Conservation (phyloP, 2,329 filamentous ascomycete species). For the Colletotrichum brevisporum region DNA sequence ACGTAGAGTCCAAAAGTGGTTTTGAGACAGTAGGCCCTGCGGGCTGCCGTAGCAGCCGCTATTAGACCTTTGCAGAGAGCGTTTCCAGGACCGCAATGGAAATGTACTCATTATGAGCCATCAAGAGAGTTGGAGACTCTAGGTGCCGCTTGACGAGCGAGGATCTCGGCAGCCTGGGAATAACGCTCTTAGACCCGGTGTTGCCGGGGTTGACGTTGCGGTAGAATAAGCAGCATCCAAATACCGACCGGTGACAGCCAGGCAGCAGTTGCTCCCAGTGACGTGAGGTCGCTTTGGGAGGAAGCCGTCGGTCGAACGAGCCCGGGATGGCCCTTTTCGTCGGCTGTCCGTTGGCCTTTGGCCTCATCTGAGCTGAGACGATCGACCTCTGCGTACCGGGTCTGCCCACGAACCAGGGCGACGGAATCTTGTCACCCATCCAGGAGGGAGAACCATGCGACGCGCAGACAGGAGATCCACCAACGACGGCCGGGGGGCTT, state of each 20-base stretch:
- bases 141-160: not conserved
- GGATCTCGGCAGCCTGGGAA: constrained; percentile 23
- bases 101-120: too few species aligned
- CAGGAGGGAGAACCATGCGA: constrained; percentile 29
- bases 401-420: constrained; percentile 39
- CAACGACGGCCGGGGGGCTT: constrained; percentile 12
- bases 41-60: too few species aligned
- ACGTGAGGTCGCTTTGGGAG: not conserved
- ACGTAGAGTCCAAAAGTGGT: too few species aligned
- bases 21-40: too few species aligned
- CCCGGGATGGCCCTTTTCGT: not conserved
- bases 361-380: constrained; percentile 13
- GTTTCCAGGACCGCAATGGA: too few species aligned
- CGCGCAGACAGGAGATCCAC: constrained; percentile 12
- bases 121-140: too few species aligned
- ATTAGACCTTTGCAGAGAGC: not conserved
- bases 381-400: constrained; percentile 7
- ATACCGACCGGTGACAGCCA: not conserved
- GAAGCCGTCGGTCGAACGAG: not conserved
- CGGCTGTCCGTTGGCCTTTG: constrained; percentile 2
- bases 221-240: constrained; percentile 7
- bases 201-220: constrained; percentile 3
- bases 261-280: constrained; percentile 26
- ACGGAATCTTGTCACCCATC: constrained; percentile 19
- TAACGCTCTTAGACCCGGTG: not conserved